phyloP scores from a whole-genome alignment of 768 basidiomycete genomes.

The Podaxis mareebaensis region DNA sequence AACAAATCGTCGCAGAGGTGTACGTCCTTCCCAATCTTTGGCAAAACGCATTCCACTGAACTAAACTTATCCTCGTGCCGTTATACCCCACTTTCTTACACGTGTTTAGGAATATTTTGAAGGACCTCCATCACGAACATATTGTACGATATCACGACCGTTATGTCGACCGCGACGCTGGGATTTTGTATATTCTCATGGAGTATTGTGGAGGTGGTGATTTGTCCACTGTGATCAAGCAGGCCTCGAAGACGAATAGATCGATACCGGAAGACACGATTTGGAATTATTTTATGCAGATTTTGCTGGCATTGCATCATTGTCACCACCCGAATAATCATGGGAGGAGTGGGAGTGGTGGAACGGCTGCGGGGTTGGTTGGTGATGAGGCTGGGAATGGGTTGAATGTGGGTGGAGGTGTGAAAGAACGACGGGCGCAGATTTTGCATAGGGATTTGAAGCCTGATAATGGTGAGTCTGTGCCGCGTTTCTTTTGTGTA shows the following conservation, averaged over 20 bases:
- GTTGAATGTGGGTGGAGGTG: conserved; percentile 21
- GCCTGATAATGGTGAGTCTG: conserved; percentile 85
- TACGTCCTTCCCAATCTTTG: conserved; percentile 40
- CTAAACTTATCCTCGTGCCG: conserved; percentile 6
- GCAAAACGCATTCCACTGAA: neutral
- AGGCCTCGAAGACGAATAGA: conserved; percentile 63
- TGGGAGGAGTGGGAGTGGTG: conserved; percentile 45
- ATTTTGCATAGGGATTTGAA: conserved; percentile 95
- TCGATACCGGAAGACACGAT: conserved; percentile 89
- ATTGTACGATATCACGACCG: conserved; percentile 96
- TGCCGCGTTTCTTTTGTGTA: neutral
- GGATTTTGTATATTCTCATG: conserved; percentile 97
- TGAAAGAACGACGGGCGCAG: conserved; percentile 57
- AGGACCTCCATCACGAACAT: conserved; percentile 92
- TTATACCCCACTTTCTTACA: neutral
- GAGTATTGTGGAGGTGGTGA: conserved; percentile 99
- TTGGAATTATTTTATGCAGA: conserved; percentile 96
- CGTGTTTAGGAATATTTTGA: conserved; percentile 82
- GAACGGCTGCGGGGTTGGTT: conserved; percentile 20
- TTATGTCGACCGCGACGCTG: conserved; percentile 84
- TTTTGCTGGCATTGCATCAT: conserved; percentile 83
- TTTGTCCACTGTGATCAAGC: conserved; percentile 84
- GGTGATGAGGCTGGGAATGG: conserved; percentile 22
- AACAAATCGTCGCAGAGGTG: conserved; percentile 99
- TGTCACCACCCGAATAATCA: conserved; percentile 84